A percentile compares a stretch with the other conserved stretches of the same genome.
Conservation (phyloP, 495 filamentous ascomycete genomes). For the Clavariopsis aquatica region DNA sequence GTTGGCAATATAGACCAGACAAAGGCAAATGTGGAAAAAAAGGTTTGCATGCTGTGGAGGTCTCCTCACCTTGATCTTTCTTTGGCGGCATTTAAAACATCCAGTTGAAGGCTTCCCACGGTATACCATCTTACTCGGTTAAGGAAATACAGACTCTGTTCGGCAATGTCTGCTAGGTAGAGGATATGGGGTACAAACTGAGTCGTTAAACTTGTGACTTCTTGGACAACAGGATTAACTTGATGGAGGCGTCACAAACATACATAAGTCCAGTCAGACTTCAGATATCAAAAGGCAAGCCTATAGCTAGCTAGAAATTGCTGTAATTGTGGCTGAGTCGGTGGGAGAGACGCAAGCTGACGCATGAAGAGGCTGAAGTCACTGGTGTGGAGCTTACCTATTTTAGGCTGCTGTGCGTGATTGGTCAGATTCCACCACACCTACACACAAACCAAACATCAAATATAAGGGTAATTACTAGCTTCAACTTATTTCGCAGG, state of each 20-base stretch:
- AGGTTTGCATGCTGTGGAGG: too few species aligned
- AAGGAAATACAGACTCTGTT: neutral
- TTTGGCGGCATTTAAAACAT: conserved; percentile 24
- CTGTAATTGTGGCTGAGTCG: neutral
- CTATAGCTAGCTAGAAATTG: neutral
- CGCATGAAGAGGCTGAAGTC: neutral
- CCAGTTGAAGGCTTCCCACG: conserved; percentile 33
- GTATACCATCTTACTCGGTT: conserved; percentile 27
- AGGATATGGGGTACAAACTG: neutral
- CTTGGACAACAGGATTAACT: neutral
- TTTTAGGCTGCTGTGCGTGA: conserved; percentile 14
- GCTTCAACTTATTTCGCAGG: too few species aligned
- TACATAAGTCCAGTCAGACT: neutral
- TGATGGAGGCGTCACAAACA: neutral
- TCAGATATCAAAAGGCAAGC: neutral
- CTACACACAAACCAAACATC: neutral
- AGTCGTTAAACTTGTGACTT: neutral
- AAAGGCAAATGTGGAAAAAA: too few species aligned
- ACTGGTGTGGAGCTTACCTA: conserved; percentile 10
- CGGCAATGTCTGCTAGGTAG: neutral
- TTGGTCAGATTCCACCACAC: conserved; percentile 11
- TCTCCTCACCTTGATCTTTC: conserved; percentile 30
- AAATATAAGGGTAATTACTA: too few species aligned
- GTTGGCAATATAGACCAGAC: too few species aligned
- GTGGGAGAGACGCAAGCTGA: neutral